Base-by-base conservation (phyloP, 306 rosid species). In the Alnus glutinosa region DNA sequence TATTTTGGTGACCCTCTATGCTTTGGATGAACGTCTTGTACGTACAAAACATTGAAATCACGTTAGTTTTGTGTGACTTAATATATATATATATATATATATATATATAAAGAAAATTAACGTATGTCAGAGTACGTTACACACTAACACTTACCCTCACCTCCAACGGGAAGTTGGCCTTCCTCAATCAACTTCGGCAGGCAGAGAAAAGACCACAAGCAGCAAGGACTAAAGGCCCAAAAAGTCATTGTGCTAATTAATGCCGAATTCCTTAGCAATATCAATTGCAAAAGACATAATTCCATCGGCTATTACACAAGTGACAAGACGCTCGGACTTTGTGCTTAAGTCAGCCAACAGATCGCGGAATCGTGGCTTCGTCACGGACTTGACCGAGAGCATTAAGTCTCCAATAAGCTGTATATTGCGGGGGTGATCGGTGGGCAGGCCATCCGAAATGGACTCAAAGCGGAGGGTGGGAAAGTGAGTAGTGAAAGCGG, bases 391-490 rank as follows among this genome's bases (percentile, higher is more conserved):
- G 39, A 14, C 1, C 1, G 57, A 52, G n/a, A 10, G 10, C 15
- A 9, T 9, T 12, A 50, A 50, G 1, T 50, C 49, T 46, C 9
- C 15, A 9, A 50, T 9, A 13, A 0, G 5, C 15, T 7, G 52
- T 4, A 4, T 1, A 1, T 12, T 9, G 12, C 73, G 73, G 3
- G 52, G 73, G 36, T 72, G 55, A 11, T 37, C 55, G 1, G n/a
- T 6, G 11, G 78, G 82, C 9, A 79, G 63, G 19, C 82, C 82
- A 0, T 78, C 81, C 2, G 81, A 10, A 19, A 79, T 72, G 12
- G 77, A 72, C 18, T 72, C 66, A 13, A 79, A 72, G 18, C 61
- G 63, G 52, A 79, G 77, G 46, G 71, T 36, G 3, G 82, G 82
- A 52, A 79, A 79, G 42, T 1, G 72, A 48, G 52, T 0, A 6